Evolutionary conservation across 192 early-diverging fungal genomes (phyloP).

Genomic region (Backusella westeae): DNA sequence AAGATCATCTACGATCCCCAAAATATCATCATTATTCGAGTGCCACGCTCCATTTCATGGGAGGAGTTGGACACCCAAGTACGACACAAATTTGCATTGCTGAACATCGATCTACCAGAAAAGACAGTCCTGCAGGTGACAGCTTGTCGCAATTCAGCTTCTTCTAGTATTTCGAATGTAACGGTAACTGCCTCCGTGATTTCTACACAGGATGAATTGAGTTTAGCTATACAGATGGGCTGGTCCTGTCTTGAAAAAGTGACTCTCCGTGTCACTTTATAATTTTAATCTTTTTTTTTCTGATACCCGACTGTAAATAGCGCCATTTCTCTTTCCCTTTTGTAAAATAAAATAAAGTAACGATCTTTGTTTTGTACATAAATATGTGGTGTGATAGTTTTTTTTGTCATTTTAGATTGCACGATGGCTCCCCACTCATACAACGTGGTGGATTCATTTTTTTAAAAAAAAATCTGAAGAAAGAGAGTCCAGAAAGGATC

Average conservation of each 20-base stretch:
- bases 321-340: neutral
- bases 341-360: neutral
- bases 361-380: neutral
- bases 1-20: constrained; percentile 3
- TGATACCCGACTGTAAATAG: neutral
- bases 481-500: too few relatives aligned
- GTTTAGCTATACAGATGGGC: neutral
- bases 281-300: neutral
- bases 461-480: too few relatives aligned
- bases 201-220: neutral
- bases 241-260: neutral
- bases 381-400: neutral
- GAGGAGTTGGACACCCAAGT: neutral
- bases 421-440: neutral
- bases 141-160: neutral
- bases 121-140: neutral
- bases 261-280: neutral
- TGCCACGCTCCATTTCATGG: neutral
- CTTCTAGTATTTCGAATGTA: neutral
- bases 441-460: neutral
- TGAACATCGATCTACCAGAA: neutral
- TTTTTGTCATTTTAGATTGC: neutral
- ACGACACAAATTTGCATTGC: neutral
- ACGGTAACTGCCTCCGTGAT: neutral
- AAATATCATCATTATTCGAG: constrained; percentile 9